Evolutionary conservation across 208 protist genomes (phyloP), one percentile per base, ranked within the genome.

Genomic region (Crithidia expoeki): DNA sequence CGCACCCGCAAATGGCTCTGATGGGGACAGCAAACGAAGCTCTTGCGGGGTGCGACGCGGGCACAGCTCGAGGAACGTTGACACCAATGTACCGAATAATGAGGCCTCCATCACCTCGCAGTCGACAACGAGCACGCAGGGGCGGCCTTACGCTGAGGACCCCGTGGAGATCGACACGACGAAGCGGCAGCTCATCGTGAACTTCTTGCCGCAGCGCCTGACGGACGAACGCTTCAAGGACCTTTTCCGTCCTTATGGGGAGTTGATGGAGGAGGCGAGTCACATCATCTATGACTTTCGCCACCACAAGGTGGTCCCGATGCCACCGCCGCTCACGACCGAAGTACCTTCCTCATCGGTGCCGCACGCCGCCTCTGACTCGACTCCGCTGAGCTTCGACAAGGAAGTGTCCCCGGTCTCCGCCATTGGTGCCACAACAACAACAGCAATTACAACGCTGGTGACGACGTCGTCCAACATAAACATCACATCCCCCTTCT

Each of bases 111-210:
- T 21, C 49, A 4, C 32, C 3, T 42, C 56, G 2, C 56, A 40
- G 40, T 23, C 56, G 4, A 38, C 36, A 32, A 28, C 49, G 9
- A 47, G 47, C 63, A 59, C 56, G 25, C 76, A 82, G 34, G 85
- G 81, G 1, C 46, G 75, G 51, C 49, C 82, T 1, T 90, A 72
- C 53, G 67, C 53, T 4, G 71, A 84, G 53, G 82, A 90, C 38
- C 82, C 82, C 3, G 73, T 83, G 17, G 71, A 65, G n/a, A 81
- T 88, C 65, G 81, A 85, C 64, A 80, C 58, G 2, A 80, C 68
- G 25, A 83, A 82, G 68, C 80, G 51, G 4, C 85, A 91, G 63
- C 80, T 91, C 62, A 91, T 91, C 57, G 85, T 91, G 21, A 91
- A 91, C 63, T 88, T 74, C 59, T 58, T 91, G 0, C 74, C 85